Conservation (phyloP, 352 stramenopile genomes). For the Blastocystis sp. region DNA sequence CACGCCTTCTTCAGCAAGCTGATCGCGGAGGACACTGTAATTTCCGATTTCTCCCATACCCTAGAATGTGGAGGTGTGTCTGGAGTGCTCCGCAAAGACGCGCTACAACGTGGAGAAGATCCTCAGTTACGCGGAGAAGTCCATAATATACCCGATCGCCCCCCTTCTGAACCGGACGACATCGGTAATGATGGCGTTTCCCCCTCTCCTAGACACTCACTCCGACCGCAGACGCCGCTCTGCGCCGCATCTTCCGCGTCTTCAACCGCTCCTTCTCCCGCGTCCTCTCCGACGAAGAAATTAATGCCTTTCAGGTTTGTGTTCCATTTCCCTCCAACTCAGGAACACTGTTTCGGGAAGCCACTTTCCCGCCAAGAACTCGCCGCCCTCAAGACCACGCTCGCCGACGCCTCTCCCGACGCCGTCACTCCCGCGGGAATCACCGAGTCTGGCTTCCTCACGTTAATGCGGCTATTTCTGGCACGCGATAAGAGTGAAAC, state of each 20-base stretch:
- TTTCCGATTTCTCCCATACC: not conserved
- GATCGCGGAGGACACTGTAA: not conserved
- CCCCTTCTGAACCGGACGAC: constrained; percentile 15
- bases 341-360: constrained; percentile 19
- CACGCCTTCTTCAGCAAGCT: not conserved
- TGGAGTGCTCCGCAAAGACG: constrained; percentile 26
- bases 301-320: not conserved
- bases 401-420: not conserved
- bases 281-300: not conserved
- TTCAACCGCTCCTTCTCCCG: not conserved
- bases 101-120: constrained; percentile 20
- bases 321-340: not conserved
- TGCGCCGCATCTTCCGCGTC: not conserved
- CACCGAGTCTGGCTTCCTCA: not conserved
- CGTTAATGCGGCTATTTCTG: constrained; percentile 5
- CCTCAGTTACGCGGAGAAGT: not conserved
- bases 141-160: not conserved
- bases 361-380: not conserved
- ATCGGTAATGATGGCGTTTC: not conserved
- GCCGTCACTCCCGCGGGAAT: not conserved
- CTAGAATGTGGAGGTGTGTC: constrained; percentile 46
- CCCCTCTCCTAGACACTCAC: not conserved
- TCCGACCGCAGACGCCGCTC: not conserved
- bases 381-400: not conserved
- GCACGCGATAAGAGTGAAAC: not conserved